Conservation (phyloP, 2,329 filamentous ascomycete genomes). For the Apiospora phragmitis region DNA sequence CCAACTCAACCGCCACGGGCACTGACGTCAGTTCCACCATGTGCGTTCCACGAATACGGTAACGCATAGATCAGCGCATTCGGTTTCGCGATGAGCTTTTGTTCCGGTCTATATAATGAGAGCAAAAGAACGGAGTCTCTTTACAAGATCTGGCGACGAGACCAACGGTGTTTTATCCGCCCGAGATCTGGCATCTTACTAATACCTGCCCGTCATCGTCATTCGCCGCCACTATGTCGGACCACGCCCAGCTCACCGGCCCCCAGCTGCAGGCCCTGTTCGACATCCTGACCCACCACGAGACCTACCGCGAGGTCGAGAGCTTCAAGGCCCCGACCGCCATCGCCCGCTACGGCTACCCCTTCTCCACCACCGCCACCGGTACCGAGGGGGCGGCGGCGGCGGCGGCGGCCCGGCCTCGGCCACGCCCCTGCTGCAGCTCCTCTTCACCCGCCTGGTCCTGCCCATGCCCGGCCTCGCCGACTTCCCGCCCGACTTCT, state of each 20-base stretch:
- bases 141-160: background rate
- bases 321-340: conserved; percentile 66
- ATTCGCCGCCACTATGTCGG: background rate
- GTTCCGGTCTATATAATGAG: background rate
- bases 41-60: background rate
- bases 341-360: conserved; percentile 68
- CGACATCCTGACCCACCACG: conserved; percentile 59
- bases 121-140: no score
- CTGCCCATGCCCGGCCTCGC: conserved; percentile 66
- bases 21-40: background rate
- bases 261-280: conserved; percentile 54
- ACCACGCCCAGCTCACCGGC: conserved; percentile 25
- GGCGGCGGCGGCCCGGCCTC: conserved; percentile 36
- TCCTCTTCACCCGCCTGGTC: conserved; percentile 64
- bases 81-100: background rate
- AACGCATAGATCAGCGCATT: background rate
- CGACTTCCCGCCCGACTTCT: conserved; percentile 64
- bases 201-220: background rate
- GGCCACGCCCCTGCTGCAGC: conserved; percentile 66
- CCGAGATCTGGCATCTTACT: background rate
- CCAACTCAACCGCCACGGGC: background rate
- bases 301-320: conserved; percentile 69
- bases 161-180: background rate
- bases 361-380: conserved; percentile 55
- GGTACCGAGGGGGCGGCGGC: conserved; percentile 21